Evolutionary conservation across 116 monocot genomes (phyloP).

Genomic region (Thalassia testudinum): DNA sequence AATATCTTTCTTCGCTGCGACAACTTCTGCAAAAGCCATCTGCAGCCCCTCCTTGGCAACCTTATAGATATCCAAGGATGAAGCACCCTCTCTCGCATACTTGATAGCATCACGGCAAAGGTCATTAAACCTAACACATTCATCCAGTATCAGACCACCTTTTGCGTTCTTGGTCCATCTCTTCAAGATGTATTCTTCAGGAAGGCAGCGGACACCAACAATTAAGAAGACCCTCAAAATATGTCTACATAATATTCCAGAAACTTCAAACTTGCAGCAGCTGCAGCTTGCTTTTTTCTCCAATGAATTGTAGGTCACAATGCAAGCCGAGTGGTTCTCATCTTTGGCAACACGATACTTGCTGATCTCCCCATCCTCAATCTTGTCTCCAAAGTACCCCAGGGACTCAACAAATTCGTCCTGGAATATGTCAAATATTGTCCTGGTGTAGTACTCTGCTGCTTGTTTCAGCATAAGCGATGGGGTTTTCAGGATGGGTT

Average conservation of each 20-base stretch:
- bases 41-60: conserved; percentile 20
- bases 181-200: conserved; percentile 20
- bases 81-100: conserved; percentile 17
- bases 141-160: conserved; percentile 17
- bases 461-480: conserved; percentile 29
- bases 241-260: conserved; percentile 26
- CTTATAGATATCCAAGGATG: conserved; percentile 12
- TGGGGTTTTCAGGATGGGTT: conserved; percentile 16
- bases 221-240: conserved; percentile 12
- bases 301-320: conserved; percentile 13
- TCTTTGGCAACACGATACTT: conserved; percentile 16
- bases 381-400: conserved; percentile 11
- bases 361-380: conserved; percentile 10
- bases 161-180: conserved; percentile 35
- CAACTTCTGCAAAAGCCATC: conserved; percentile 15
- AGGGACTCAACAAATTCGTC: conserved; percentile 24
- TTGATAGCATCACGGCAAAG: conserved; percentile 14
- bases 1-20: conserved; percentile 14
- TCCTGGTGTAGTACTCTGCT: conserved; percentile 20
- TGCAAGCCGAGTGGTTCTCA: conserved; percentile 9
- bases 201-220: conserved; percentile 12
- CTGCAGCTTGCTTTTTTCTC: conserved; percentile 23
- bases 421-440: conserved; percentile 25
- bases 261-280: conserved; percentile 22
- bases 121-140: conserved; percentile 15